These are phyloP conservation scores for Royoungia palumana DNA, from an alignment of 768 basidiomycete genomes.

Conservation along the genomic window DNA sequence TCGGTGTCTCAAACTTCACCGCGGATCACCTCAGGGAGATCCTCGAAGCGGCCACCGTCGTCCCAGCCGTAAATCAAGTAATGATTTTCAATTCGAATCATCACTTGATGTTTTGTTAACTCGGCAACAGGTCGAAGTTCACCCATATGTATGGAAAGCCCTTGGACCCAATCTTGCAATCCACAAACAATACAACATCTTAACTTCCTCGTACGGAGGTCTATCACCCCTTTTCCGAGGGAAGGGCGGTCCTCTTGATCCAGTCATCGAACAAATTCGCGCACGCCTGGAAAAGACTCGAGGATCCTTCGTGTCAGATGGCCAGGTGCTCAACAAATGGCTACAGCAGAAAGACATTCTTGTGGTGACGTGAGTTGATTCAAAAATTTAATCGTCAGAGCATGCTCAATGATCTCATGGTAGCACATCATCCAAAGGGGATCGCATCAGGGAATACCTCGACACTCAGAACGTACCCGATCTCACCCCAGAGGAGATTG, in stretches of 20 bases:
- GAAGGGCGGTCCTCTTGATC: constrained; percentile 39
- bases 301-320: constrained; percentile 23
- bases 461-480: constrained; percentile 29
- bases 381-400: not conserved
- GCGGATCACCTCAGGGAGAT: constrained; percentile 42
- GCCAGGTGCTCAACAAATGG: constrained; percentile 32
- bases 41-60: constrained; percentile 40
- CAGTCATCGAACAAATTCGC: constrained; percentile 35
- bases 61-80: constrained; percentile 56
- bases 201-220: constrained; percentile 40
- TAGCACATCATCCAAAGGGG: constrained; percentile 34
- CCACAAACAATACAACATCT: constrained; percentile 37
- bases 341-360: constrained; percentile 29
- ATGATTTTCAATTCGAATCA: not conserved
- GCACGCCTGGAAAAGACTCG: constrained; percentile 25
- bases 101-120: not conserved
- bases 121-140: constrained; percentile 44
- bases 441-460: constrained; percentile 33
- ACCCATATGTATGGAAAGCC: constrained; percentile 49
- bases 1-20: constrained; percentile 58
- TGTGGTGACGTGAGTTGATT: constrained; percentile 30
- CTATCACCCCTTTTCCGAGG: constrained; percentile 36
- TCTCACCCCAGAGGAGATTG: constrained; percentile 24
- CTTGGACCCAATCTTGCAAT: constrained; percentile 35
- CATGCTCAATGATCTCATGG: not conserved